These are phyloP conservation scores for Barbatosphaeria neglecta DNA, from an alignment of 495 filamentous ascomycete species.

Conservation along the genomic window DNA sequence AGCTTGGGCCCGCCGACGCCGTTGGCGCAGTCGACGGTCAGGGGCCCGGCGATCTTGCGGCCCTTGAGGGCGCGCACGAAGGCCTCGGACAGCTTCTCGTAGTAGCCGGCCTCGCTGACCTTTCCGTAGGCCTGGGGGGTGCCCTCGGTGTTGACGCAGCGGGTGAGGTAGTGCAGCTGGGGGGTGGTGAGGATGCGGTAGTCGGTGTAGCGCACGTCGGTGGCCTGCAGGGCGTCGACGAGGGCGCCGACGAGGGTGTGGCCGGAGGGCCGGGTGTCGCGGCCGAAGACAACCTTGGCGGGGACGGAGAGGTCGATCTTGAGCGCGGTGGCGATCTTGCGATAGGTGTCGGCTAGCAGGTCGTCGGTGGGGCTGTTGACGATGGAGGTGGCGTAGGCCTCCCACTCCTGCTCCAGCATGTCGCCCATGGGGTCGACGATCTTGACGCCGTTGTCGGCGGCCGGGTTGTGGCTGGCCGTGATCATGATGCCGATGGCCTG, in stretches of 20 bases:
- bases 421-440: conserved; percentile 96
- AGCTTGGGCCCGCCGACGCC: conserved; percentile 93
- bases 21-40: conserved; percentile 93
- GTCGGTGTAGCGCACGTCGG: conserved; percentile 61
- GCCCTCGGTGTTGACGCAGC: conserved; percentile 83
- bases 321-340: conserved; percentile 55
- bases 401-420: conserved; percentile 94
- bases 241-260: conserved; percentile 69
- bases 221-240: conserved; percentile 62
- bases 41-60: conserved; percentile 51
- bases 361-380: conserved; percentile 72
- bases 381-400: conserved; percentile 71
- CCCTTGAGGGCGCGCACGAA: conserved; percentile 72
- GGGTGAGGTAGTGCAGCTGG: conserved; percentile 90
- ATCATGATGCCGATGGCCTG: conserved; percentile 97
- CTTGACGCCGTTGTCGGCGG: conserved; percentile 96
- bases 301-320: conserved; percentile 60
- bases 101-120: conserved; percentile 82
- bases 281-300: conserved; percentile 75
- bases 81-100: conserved; percentile 74
- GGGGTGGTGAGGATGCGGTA: conserved; percentile 86
- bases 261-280: conserved; percentile 88
- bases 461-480: conserved; percentile 95
- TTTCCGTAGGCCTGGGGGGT: conserved; percentile 76
- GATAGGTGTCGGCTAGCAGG: conserved; percentile 61